phyloP scores from a whole-genome alignment of 1,139 yeast genomes.

The Pichia inconspicua region DNA sequence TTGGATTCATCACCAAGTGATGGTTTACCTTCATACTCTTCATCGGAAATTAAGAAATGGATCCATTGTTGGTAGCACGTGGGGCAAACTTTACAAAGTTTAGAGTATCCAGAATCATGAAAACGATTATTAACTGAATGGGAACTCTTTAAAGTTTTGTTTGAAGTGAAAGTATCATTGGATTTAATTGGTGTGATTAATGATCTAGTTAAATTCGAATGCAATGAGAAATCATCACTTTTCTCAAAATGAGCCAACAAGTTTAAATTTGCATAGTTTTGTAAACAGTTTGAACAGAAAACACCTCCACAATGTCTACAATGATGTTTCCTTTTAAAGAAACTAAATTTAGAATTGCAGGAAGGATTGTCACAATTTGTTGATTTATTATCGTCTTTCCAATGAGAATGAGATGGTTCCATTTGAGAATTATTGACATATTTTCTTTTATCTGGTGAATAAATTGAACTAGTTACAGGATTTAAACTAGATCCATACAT shows the following conservation, averaged over 20 bases:
- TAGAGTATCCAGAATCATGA: conserved; percentile 8
- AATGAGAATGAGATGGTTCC: conserved; percentile 28
- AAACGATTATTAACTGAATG: not conserved
- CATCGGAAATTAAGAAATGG: conserved; percentile 20
- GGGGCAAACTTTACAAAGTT: conserved; percentile 25
- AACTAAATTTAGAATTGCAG: conserved; percentile 19
- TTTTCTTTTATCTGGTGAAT: not conserved
- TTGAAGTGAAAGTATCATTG: conserved; percentile 7
- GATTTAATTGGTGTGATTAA: conserved; percentile 9
- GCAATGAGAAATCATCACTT: conserved; percentile 11
- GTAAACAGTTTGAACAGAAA: conserved; percentile 63
- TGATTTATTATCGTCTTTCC: conserved; percentile 25
- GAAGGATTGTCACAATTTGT: conserved; percentile 16
- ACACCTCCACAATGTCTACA: conserved; percentile 60
- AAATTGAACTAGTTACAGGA: not conserved
- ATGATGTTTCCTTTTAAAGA: conserved; percentile 64
- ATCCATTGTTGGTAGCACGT: conserved; percentile 22
- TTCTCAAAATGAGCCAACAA: conserved; percentile 66
- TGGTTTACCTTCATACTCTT: conserved; percentile 19
- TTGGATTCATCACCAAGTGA: conserved; percentile 3
- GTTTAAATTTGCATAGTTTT: conserved; percentile 51
- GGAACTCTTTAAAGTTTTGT: not conserved
- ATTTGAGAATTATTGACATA: conserved; percentile 7
- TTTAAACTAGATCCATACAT: not conserved
- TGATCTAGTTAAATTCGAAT: not conserved